Conservation (phyloP, 139 green algal species). For the Closterium sp. region DNA sequence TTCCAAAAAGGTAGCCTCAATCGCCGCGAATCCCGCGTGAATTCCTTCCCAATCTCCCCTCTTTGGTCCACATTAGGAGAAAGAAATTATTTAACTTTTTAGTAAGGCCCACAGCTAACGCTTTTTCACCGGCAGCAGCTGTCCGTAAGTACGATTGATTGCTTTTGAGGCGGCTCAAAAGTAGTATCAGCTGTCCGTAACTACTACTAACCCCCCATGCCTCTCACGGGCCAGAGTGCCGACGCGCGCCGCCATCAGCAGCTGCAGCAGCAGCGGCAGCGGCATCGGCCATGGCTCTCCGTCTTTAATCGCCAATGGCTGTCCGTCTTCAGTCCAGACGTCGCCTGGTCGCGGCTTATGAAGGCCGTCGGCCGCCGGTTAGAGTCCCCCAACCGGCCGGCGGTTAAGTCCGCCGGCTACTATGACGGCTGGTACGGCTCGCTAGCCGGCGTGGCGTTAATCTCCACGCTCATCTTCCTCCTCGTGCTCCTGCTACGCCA, state of each 20-base stretch:
- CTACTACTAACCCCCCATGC: no score
- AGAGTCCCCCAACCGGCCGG: background rate
- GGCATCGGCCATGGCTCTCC: background rate
- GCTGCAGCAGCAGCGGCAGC: background rate
- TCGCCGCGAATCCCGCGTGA: no score
- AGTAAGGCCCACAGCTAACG: no score
- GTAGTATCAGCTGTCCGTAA: no score
- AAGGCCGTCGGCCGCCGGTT: background rate
- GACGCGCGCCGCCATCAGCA: background rate
- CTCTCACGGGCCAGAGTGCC: background rate
- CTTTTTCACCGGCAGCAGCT: no score
- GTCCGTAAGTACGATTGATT: no score
- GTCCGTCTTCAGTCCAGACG: background rate
- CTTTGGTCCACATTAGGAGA: no score
- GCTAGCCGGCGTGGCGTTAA: background rate
- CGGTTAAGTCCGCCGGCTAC: background rate
- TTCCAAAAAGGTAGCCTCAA: no score
- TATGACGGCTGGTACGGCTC: background rate
- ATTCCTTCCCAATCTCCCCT: no score
- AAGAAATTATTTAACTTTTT: no score
- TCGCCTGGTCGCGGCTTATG: background rate
- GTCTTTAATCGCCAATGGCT: background rate
- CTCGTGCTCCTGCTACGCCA: background rate
- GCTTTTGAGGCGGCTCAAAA: no score
- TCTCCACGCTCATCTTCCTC: background rate